Conservation (phyloP, 1,139 yeast species). For the Meyerozyma guilliermondii region DNA sequence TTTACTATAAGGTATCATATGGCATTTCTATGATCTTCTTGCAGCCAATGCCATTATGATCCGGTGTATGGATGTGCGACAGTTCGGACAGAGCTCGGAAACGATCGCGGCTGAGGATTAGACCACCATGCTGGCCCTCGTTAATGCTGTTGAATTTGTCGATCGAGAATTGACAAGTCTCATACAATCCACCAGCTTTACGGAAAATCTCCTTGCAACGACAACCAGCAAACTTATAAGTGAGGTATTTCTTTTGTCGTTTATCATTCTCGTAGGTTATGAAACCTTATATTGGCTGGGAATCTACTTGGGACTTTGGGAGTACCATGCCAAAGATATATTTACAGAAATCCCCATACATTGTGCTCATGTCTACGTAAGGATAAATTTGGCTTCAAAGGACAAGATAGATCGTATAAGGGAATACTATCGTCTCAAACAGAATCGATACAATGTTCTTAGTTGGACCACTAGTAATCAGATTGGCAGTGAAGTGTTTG, state of each 20-base stretch:
- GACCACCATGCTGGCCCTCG: not conserved
- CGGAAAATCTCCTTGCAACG: conserved; percentile 24
- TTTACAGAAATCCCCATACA: conserved; percentile 70
- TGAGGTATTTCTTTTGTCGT: conserved; percentile 30
- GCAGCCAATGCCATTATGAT: too few relatives aligned
- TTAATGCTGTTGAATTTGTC: not conserved
- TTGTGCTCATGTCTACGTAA: conserved; percentile 66
- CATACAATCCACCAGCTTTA: conserved; percentile 16
- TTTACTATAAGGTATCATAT: too few relatives aligned
- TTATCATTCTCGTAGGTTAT: conserved; percentile 33
- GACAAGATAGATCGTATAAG: conserved; percentile 15
- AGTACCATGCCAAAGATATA: conserved; percentile 59
- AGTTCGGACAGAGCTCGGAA: too few relatives aligned
- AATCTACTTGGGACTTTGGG: conserved; percentile 47
- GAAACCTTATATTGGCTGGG: conserved; percentile 46
- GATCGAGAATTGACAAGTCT: not conserved
- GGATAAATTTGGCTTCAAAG: conserved; percentile 37
- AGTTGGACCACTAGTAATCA: conserved; percentile 15
- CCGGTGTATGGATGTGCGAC: too few relatives aligned
- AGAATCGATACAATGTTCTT: conserved; percentile 19
- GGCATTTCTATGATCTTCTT: too few relatives aligned
- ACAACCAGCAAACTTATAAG: conserved; percentile 37
- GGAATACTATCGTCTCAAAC: conserved; percentile 25
- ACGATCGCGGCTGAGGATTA: too few relatives aligned
- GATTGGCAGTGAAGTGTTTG: conserved; percentile 17